Percentiles rank a stretch among this genome's conserved stretches.
Evolutionary conservation across 2,329 filamentous ascomycete genomes (phyloP).

Genomic region (Apiospora hydei): DNA sequence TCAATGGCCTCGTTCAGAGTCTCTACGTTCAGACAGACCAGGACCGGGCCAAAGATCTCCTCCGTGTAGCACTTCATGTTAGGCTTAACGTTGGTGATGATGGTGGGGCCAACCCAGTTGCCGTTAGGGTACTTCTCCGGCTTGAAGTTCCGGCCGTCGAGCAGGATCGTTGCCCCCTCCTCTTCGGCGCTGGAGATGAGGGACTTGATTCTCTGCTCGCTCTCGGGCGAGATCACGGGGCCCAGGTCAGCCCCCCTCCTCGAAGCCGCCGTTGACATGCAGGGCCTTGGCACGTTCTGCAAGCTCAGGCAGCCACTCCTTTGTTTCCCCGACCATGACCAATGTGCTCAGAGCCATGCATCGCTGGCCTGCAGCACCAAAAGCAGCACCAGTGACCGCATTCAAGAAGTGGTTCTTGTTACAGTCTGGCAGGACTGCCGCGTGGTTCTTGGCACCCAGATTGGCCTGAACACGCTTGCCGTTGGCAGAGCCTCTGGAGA

Average conservation of each 20-base stretch:
- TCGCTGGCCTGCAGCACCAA: constrained; percentile 83
- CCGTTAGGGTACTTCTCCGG: constrained; percentile 83
- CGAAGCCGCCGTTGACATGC: constrained; percentile 81
- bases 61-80: constrained; percentile 86
- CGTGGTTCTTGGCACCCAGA: constrained; percentile 88
- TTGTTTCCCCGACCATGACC: constrained; percentile 85
- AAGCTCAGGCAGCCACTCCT: constrained; percentile 81
- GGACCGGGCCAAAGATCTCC: constrained; percentile 86
- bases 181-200: constrained; percentile 79
- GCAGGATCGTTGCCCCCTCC: constrained; percentile 82
- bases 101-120: constrained; percentile 85
- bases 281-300: constrained; percentile 77
- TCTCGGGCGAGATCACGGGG: constrained; percentile 81
- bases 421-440: constrained; percentile 82
- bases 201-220: constrained; percentile 78
- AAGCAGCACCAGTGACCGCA: constrained; percentile 82
- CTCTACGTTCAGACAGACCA: constrained; percentile 80
- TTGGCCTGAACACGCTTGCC: constrained; percentile 91
- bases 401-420: constrained; percentile 92
- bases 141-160: constrained; percentile 79
- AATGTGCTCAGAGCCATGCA: constrained; percentile 88
- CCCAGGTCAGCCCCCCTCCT: constrained; percentile 81
- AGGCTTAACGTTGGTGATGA: constrained; percentile 81
- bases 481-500: constrained; percentile 77
- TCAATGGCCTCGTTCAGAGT: constrained; percentile 82